Conservation (phyloP, 768 basidiomycete species). For the Psilocybe sp. region DNA sequence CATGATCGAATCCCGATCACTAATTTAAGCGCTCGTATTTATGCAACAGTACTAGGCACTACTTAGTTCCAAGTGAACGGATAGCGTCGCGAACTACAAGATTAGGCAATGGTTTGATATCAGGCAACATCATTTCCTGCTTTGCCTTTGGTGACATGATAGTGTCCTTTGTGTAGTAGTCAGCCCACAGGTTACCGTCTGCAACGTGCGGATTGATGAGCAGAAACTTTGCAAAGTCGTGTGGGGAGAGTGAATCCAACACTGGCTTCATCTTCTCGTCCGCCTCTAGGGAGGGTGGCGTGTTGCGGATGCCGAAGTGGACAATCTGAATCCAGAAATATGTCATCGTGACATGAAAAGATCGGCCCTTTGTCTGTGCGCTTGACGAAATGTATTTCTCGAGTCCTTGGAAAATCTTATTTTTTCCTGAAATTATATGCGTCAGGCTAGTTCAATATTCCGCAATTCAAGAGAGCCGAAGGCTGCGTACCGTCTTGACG, state of each 20-base stretch:
- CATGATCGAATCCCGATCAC: no score
- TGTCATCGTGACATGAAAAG: conserved; percentile 46
- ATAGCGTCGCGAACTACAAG: conserved; percentile 34
- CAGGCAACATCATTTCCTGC: conserved; percentile 40
- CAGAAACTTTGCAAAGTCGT: conserved; percentile 35
- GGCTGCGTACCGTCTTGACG: conserved; percentile 35
- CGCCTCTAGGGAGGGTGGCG: conserved; percentile 16
- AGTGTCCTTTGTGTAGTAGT: conserved; percentile 41
- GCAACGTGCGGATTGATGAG: conserved; percentile 38
- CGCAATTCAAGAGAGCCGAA: not conserved
- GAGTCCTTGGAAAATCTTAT: conserved; percentile 41
- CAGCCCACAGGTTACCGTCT: conserved; percentile 38
- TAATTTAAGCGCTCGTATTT: no score
- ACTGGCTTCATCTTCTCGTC: not conserved
- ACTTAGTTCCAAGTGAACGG: no score
- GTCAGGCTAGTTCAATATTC: not conserved
- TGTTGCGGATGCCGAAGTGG: conserved; percentile 42
- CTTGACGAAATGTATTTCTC: conserved; percentile 35
- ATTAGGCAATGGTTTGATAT: conserved; percentile 40
- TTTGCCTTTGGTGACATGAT: conserved; percentile 41
- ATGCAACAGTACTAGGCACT: no score
- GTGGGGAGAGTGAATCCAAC: conserved; percentile 8
- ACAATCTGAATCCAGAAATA: conserved; percentile 52
- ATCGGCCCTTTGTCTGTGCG: conserved; percentile 31
- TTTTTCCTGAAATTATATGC: conserved; percentile 29